A percentile compares a stretch with the other conserved stretches of the same genome.
These are phyloP conservation scores for Cymbopogon flexuosus DNA, from an alignment of 202 grass and related monocot species.

Conservation along the genomic window DNA sequence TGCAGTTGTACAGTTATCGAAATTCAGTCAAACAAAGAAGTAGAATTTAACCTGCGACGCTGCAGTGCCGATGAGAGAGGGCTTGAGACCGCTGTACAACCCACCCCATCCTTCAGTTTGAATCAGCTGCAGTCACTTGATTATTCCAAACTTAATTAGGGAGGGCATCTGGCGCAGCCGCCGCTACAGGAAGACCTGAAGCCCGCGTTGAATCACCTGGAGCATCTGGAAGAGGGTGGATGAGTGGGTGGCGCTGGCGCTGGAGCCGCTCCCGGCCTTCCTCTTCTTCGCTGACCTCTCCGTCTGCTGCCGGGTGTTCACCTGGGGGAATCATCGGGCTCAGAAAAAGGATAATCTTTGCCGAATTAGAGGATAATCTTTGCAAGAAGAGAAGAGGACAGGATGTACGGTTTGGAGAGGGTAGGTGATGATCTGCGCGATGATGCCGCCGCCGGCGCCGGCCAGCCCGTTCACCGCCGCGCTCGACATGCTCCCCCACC, in stretches of 20 bases:
- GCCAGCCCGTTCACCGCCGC: slow-evolving; percentile 71
- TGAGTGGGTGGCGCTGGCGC: neutral
- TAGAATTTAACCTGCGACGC: slow-evolving; percentile 71
- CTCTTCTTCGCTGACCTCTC: slow-evolving; percentile 77
- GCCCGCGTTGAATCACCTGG: slow-evolving; percentile 48
- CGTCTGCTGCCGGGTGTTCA: slow-evolving; percentile 94
- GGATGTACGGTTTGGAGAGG: slow-evolving; percentile 70
- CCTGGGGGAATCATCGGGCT: slow-evolving; percentile 29
- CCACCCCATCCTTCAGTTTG: slow-evolving; percentile 82
- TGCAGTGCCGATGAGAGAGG: slow-evolving; percentile 86
- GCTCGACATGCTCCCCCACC: slow-evolving; percentile 64
- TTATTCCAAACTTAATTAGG: slow-evolving; percentile 11
- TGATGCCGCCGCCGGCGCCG: slow-evolving; percentile 77
- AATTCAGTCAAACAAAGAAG: neutral
- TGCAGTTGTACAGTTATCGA: neutral
- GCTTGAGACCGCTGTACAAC: slow-evolving; percentile 89
- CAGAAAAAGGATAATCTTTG: neutral
- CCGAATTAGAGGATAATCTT: neutral
- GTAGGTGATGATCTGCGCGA: slow-evolving; percentile 96
- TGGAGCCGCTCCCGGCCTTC: slow-evolving; percentile 9
- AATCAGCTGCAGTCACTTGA: slow-evolving; percentile 61
- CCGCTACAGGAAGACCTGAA: neutral
- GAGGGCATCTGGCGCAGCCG: neutral
- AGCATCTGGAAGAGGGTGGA: slow-evolving; percentile 74
- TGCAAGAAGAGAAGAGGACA: neutral